These are phyloP conservation scores for Gautieria morchelliformis DNA, from an alignment of 768 basidiomycete species.

Conservation along the genomic window DNA sequence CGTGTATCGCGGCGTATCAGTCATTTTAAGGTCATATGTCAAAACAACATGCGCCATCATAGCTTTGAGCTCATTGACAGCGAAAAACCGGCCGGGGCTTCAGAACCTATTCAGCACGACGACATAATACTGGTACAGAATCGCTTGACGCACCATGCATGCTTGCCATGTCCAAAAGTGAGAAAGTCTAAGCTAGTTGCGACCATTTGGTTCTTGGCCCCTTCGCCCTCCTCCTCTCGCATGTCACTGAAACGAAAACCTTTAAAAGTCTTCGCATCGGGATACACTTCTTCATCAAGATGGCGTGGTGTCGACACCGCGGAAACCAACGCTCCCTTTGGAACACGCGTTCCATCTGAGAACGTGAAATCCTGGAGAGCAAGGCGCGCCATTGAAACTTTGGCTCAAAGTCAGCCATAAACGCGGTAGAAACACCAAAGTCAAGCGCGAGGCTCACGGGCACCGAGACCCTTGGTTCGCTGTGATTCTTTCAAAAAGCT, in stretches of 20 bases:
- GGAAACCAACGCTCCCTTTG: neutral
- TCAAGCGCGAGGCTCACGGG: neutral
- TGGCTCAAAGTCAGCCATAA: neutral
- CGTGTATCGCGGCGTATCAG: slow-evolving; percentile 15
- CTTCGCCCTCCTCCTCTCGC: slow-evolving; percentile 25
- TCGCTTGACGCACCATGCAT: slow-evolving; percentile 19
- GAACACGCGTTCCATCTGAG: slow-evolving; percentile 8
- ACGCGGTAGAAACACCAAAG: neutral
- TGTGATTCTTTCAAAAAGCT: slow-evolving; percentile 43
- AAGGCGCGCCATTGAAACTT: slow-evolving; percentile 6
- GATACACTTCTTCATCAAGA: slow-evolving; percentile 16
- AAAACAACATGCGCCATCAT: slow-evolving; percentile 14
- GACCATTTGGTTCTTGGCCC: slow-evolving; percentile 24
- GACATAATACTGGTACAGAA: neutral
- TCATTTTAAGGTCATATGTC: slow-evolving; percentile 24
- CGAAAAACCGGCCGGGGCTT: slow-evolving; percentile 12
- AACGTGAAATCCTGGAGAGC: slow-evolving; percentile 2
- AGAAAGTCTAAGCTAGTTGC: slow-evolving; percentile 26
- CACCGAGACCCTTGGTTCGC: slow-evolving; percentile 23
- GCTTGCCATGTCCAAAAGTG: slow-evolving; percentile 28
- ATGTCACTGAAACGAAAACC: slow-evolving; percentile 43
- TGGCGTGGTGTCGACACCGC: slow-evolving; percentile 10
- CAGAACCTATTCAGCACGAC: neutral
- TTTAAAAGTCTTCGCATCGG: slow-evolving; percentile 24
- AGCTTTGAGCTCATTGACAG: slow-evolving; percentile 11